Conservation (phyloP, 2,329 filamentous ascomycete genomes). For the Xylariaceae sp. region DNA sequence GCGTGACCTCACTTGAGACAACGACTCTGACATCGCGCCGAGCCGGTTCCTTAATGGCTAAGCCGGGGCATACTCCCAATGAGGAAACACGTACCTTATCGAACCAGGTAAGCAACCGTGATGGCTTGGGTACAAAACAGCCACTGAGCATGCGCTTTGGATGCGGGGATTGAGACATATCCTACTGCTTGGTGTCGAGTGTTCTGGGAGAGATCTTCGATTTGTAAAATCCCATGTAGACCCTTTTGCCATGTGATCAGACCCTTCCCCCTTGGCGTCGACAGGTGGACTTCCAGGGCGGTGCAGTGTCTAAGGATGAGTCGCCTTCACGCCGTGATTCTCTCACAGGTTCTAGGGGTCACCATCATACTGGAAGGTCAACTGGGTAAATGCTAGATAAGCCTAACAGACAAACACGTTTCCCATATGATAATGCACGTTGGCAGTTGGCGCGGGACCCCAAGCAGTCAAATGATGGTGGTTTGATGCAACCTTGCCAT, state of each 20-base stretch:
- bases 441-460: conserved; percentile 27
- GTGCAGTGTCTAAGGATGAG: neutral
- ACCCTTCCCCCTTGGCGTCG: neutral
- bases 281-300: neutral
- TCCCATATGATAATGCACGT: conserved; percentile 16
- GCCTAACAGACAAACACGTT: conserved; percentile 3
- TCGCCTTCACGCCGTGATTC: neutral
- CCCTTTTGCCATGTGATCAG: conserved; percentile 6
- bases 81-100: conserved; percentile 29
- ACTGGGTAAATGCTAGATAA: neutral
- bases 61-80: conserved; percentile 22
- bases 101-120: conserved; percentile 4
- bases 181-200: conserved; percentile 3
- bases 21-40: conserved; percentile 13
- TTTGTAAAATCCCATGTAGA: neutral
- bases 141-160: conserved; percentile 16
- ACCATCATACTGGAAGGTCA: neutral
- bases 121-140: conserved; percentile 11
- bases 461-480: conserved; percentile 29
- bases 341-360: neutral
- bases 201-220: neutral
- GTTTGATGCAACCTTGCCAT: conserved; percentile 25
- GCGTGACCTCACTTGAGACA: conserved; percentile 19
- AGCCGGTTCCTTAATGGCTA: conserved; percentile 18
- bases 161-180: conserved; percentile 14